Percentiles rank a stretch among this genome's conserved stretches.
phyloP scores from a whole-genome alignment of 441 rosid genomes.

The Heliophila coronopifolia region DNA sequence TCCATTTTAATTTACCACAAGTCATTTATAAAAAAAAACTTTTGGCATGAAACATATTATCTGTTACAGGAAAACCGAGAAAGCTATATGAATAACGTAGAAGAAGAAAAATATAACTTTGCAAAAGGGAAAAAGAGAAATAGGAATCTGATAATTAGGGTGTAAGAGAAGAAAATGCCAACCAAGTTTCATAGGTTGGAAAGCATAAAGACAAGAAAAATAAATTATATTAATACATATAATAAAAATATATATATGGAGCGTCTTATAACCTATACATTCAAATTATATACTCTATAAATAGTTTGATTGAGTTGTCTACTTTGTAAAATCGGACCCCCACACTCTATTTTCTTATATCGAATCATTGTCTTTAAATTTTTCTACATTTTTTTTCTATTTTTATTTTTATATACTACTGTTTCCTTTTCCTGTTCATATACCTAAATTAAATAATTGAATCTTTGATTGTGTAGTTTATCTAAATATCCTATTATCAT shows the following conservation, averaged over 20 bases:
- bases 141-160: conserved; percentile 28
- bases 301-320: conserved; percentile 27
- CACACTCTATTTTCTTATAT: conserved; percentile 12
- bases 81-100: not conserved
- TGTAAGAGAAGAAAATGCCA: conserved; percentile 30
- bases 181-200: conserved; percentile 28
- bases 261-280: conserved; percentile 3
- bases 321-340: conserved; percentile 29
- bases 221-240: not conserved
- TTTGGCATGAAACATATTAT: not conserved
- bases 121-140: not conserved
- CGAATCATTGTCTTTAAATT: conserved; percentile 14
- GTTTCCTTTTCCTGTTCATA: conserved; percentile 12
- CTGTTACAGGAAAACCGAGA: not conserved
- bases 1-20: conserved; percentile 7
- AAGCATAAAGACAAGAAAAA: conserved; percentile 10
- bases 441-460: conserved; percentile 24
- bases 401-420: not conserved
- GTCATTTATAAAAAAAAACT: not conserved
- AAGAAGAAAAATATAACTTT: conserved; percentile 12
- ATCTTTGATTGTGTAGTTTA: conserved; percentile 21
- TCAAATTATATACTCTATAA: conserved; percentile 21
- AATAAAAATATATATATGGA: conserved; percentile 19
- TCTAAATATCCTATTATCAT: conserved; percentile 12
- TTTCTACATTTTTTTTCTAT: conserved; percentile 8